Evolutionary conservation across 306 rosid genomes (phyloP).

Genomic region (Malus sieversii): DNA sequence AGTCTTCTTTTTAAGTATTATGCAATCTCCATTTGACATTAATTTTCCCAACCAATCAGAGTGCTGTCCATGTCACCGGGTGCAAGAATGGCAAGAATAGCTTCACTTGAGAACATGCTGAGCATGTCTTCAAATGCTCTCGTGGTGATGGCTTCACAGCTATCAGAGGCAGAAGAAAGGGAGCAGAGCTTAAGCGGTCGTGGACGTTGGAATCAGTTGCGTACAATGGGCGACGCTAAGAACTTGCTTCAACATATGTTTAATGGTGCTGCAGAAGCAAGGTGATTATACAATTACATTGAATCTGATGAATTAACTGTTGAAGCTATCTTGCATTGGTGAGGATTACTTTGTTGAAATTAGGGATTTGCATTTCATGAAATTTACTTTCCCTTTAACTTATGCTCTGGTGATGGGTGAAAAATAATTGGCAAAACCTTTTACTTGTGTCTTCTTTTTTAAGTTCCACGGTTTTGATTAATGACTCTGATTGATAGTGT

Average conservation of each 20-base stretch:
- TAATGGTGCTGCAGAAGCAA: conserved; percentile 52
- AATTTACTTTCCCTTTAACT: too few relatives aligned
- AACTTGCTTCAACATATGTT: conserved; percentile 58
- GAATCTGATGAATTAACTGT: neutral
- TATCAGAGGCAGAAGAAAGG: conserved; percentile 64
- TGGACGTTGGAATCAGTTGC: conserved; percentile 75
- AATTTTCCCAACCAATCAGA: conserved; percentile 29
- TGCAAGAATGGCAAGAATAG: conserved; percentile 55
- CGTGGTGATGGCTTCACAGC: conserved; percentile 69
- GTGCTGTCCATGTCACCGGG: conserved; percentile 57
- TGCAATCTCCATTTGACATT: neutral
- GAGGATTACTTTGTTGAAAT: neutral
- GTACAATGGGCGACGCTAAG: conserved; percentile 78
- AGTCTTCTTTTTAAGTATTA: conserved; percentile 11
- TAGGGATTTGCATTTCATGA: neutral
- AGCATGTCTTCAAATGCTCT: conserved; percentile 57
- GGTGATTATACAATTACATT: conserved; percentile 36
- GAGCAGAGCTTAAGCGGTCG: conserved; percentile 49
- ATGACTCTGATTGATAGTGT: too few relatives aligned
- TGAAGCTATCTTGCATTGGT: neutral
- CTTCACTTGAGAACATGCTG: conserved; percentile 72
- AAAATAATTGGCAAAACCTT: too few relatives aligned
- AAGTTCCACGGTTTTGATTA: too few relatives aligned
- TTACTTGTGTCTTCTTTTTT: too few relatives aligned
- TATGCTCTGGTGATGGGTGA: too few relatives aligned